Conservation (phyloP, 805 yeast species). For the Cyberlindnera maritima region DNA sequence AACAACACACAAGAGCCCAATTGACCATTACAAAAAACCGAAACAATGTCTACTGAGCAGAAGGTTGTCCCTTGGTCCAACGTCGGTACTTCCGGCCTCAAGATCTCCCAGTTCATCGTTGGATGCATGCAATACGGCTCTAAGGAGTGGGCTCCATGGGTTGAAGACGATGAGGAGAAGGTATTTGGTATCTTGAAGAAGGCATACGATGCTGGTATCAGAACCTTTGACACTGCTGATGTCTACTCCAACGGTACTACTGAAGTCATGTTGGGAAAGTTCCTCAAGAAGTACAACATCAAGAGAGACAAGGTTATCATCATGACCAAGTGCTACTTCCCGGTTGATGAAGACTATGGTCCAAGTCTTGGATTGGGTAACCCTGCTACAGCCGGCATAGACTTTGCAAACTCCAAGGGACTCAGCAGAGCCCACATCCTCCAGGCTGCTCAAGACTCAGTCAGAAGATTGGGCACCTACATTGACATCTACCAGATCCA, state of each 20-base stretch:
- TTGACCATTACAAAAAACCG: not conserved
- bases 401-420: slow-evolving; percentile 34
- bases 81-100: slow-evolving; percentile 45
- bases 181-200: slow-evolving; percentile 41
- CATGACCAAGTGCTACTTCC: slow-evolving; percentile 38
- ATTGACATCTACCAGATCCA: slow-evolving; percentile 53
- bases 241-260: slow-evolving; percentile 45
- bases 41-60: slow-evolving; percentile 3
- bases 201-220: slow-evolving; percentile 43
- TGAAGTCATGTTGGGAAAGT: slow-evolving; percentile 50
- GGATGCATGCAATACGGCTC: slow-evolving; percentile 49
- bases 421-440: slow-evolving; percentile 45
- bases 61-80: slow-evolving; percentile 17
- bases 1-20: too few relatives aligned
- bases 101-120: slow-evolving; percentile 45
- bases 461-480: slow-evolving; percentile 42
- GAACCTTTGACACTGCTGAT: slow-evolving; percentile 52
- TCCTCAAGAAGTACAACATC: slow-evolving; percentile 47
- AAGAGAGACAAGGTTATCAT: slow-evolving; percentile 53
- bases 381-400: not conserved
- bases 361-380: not conserved
- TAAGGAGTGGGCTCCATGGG: slow-evolving; percentile 39
- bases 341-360: slow-evolving; percentile 13
- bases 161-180: slow-evolving; percentile 43
- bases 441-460: slow-evolving; percentile 40